A percentile compares a stretch with the other conserved stretches of the same genome.
These are phyloP conservation scores for Cornus controversa DNA, from an alignment of 148 eudicot species.

Conservation along the genomic window DNA sequence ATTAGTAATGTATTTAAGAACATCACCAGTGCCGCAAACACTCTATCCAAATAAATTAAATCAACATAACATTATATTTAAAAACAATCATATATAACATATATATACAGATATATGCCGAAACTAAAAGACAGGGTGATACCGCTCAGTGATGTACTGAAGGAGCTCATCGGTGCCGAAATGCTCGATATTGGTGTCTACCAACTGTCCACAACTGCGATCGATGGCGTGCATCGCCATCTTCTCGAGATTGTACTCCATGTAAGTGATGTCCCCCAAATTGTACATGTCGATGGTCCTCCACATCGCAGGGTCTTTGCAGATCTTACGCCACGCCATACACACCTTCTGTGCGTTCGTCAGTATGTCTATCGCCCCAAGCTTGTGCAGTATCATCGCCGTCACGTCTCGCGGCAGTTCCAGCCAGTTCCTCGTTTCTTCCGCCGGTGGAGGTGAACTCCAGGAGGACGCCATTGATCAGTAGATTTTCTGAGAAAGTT, in stretches of 20 bases:
- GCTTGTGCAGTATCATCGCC: constrained; percentile 37
- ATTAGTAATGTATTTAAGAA: too few species aligned
- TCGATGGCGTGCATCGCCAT: constrained; percentile 38
- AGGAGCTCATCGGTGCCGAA: constrained; percentile 31
- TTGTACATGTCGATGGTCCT: constrained; percentile 35
- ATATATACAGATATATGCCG: neutral
- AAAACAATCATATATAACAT: too few species aligned
- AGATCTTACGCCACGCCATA: constrained; percentile 52
- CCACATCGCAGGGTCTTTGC: constrained; percentile 70
- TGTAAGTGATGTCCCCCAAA: neutral
- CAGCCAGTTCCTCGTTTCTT: constrained; percentile 40
- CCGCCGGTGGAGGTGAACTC: constrained; percentile 1
- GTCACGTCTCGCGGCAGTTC: constrained; percentile 61
- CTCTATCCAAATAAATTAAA: too few species aligned
- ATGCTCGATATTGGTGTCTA: constrained; percentile 28
- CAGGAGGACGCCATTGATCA: constrained; percentile 23
- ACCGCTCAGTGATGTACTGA: constrained; percentile 37
- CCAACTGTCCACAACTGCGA: constrained; percentile 45
- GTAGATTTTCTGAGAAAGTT: neutral
- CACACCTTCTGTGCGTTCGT: constrained; percentile 54
- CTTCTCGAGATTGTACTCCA: constrained; percentile 12
- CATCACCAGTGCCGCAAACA: too few species aligned
- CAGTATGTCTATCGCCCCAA: constrained; percentile 40
- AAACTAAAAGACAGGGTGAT: neutral
- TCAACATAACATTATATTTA: too few species aligned